Evolutionary conservation across 2,329 filamentous ascomycete genomes (phyloP), one percentile per base, ranked within the genome.

Genomic region (Paradendryphiella salina): DNA sequence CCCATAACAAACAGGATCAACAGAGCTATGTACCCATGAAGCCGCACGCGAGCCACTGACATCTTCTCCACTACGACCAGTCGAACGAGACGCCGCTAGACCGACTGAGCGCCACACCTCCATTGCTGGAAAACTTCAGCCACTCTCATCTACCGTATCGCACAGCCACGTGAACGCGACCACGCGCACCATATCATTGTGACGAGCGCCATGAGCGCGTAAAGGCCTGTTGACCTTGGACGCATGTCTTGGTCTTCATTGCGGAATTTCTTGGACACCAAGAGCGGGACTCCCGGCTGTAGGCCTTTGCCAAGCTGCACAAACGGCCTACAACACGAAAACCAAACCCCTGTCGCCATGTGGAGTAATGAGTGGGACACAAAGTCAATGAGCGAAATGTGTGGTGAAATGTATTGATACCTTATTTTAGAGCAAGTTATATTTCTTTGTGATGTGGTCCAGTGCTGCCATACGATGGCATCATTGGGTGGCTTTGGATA

Each of bases 231-330:
- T 31, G n/a, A 32, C 38, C 23, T 42, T 28, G 28, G 39, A 18
- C 6, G 17, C 39, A 42, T 42, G 39, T 42, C 39, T 42, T 42
- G 39, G 39, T 10, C 21, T 18, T 31, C 13, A 21, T 32, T 42
- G 39, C 39, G 39, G 39, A 42, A 42, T 42, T 21, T 42, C 39
- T 42, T 42, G 39, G 39, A 17, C 18, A 42, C 39, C 28, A 42
- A 42, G 39, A 42, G 39, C 39, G 39, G 39, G 39, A 42, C 39
- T n/a, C 23, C 28, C 17, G 18, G 17, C 15, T 15, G 39, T 28
- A 20, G 13, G 15, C 28, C 14, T 8, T 21, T 42, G 39, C 39
- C 39, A 42, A 42, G 39, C 28, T 14, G 29, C 39, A 21, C 29
- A 21, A 28, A 32, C 13, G 8, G 8, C 21, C 5, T 4, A 26